Base-by-base conservation (phyloP, 345 rosid species). In the Citrus unshiu region DNA sequence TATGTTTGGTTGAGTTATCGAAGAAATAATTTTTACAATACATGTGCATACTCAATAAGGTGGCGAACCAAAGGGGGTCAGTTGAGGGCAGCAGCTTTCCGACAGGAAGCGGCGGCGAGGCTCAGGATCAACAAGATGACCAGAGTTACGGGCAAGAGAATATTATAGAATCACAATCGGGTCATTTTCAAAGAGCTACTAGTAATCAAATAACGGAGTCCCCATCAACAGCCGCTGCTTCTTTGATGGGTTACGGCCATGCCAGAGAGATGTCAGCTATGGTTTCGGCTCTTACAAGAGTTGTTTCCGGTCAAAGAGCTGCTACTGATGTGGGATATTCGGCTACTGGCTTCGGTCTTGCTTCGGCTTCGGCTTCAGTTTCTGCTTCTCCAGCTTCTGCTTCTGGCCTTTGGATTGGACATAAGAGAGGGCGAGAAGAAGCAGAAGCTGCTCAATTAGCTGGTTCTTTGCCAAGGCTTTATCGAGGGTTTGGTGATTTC, bases 211-310 rank as follows among this genome's bases (percentile, higher is more conserved):
- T 37, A 29, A 32, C 64, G n/a, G 51, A 62, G 16, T 72, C 69
- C 9, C 12, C 59, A 22, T 27, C 61, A 46, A 57, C 18, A 8
- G 4, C 70, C 25, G 35, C 21, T 4, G 59, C 70, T 29, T 22
- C 78, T 4, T 79, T 77, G 51, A 37, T 39, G 25, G 86, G 84
- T 1, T 83, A 82, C 81, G 70, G 83, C 68, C 74, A 77, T 24
- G 76, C 79, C 4, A 76, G 84, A 4, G 97, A 91, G 90, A 89
- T 86, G 92, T 88, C 97, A 0, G 90, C 90, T 0, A 91, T 95
- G 83, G 96, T 93, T 6, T 87, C 95, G 0, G 96, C 95, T 24
- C 89, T 93, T 9, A 86, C 97, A 16, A 89, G 88, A 16, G 96
- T 90, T 40, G 90, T 89, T 27, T 89, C 93, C 1, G 89, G 92